phyloP scores from a whole-genome alignment of 495 filamentous ascomycete genomes.

The Recurvomyces mirabilis region DNA sequence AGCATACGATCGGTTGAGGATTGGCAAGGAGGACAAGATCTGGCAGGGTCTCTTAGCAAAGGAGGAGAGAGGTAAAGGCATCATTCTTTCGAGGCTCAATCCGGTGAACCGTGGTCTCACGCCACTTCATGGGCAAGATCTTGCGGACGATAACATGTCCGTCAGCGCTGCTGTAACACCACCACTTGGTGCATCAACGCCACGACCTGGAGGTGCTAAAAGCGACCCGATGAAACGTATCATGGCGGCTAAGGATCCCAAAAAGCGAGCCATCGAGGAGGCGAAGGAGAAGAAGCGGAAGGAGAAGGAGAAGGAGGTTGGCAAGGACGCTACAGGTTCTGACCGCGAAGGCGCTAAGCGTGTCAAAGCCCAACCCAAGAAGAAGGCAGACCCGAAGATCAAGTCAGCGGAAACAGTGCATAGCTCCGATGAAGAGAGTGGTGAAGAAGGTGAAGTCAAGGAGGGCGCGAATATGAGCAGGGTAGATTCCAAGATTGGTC shows the following conservation, averaged over 20 bases:
- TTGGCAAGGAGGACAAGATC: conserved; percentile 57
- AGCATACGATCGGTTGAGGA: conserved; percentile 65
- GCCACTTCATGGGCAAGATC: conserved; percentile 44
- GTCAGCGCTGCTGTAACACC: conserved; percentile 31
- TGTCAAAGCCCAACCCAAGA: conserved; percentile 18
- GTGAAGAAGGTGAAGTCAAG: conserved; percentile 17
- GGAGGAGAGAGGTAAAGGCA: conserved; percentile 69
- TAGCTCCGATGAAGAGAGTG: conserved; percentile 64
- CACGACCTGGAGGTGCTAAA: conserved; percentile 32
- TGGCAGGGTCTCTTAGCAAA: conserved; percentile 72
- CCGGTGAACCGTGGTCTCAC: too few relatives aligned
- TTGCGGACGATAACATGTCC: conserved; percentile 19
- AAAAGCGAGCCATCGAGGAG: conserved; percentile 35
- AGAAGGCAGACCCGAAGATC: conserved; percentile 33
- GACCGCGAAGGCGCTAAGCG: conserved; percentile 21
- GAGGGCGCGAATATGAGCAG: conserved; percentile 1
- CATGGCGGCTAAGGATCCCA: conserved; percentile 41
- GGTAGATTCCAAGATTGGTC: conserved; percentile 9
- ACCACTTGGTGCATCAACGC: conserved; percentile 34
- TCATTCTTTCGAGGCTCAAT: conserved; percentile 64
- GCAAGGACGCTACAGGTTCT: conserved; percentile 20
- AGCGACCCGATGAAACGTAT: conserved; percentile 47
- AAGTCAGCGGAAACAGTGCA: conserved; percentile 67
- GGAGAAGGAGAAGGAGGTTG: conserved; percentile 20
- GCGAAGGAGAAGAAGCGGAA: conserved; percentile 26